Conservation (phyloP, 2,329 filamentous ascomycete species). For the Sarocladium oryzae region DNA sequence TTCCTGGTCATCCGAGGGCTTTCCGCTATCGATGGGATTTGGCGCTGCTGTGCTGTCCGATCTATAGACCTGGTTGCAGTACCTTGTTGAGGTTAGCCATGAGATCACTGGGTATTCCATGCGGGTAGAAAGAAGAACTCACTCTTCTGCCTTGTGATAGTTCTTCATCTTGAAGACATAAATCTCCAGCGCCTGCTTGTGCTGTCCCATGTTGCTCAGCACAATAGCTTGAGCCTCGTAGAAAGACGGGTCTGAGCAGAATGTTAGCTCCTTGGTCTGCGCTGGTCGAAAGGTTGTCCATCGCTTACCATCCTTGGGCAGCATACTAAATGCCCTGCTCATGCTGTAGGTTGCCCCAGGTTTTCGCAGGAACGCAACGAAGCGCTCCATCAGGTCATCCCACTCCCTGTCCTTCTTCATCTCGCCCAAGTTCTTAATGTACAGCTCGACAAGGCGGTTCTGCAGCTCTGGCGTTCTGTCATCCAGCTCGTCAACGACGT, state of each 20-base stretch:
- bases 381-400: slow-evolving; percentile 53
- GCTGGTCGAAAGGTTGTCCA: not conserved
- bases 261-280: slow-evolving; percentile 10
- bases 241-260: slow-evolving; percentile 63
- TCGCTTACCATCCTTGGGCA: slow-evolving; percentile 69
- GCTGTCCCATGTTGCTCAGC: slow-evolving; percentile 88
- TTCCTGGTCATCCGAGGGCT: slow-evolving; percentile 33
- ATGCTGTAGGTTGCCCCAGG: slow-evolving; percentile 56
- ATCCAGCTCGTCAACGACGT: slow-evolving; percentile 80
- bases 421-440: slow-evolving; percentile 50
- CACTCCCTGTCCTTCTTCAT: slow-evolving; percentile 42
- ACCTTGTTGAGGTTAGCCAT: slow-evolving; percentile 37
- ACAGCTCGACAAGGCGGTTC: slow-evolving; percentile 69
- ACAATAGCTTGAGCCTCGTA: slow-evolving; percentile 88
- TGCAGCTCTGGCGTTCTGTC: slow-evolving; percentile 84
- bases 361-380: slow-evolving; percentile 61
- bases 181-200: slow-evolving; percentile 93
- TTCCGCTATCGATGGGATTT: not conserved
- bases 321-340: slow-evolving; percentile 65
- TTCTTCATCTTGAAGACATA: slow-evolving; percentile 93
- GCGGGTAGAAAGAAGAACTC: slow-evolving; percentile 26
- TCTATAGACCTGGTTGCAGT: slow-evolving; percentile 83
- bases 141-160: slow-evolving; percentile 89
- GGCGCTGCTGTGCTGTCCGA: slow-evolving; percentile 38
- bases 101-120: not conserved